Conservation (phyloP, 1,284 basidiomycete species). For the Boletellus sp. region DNA sequence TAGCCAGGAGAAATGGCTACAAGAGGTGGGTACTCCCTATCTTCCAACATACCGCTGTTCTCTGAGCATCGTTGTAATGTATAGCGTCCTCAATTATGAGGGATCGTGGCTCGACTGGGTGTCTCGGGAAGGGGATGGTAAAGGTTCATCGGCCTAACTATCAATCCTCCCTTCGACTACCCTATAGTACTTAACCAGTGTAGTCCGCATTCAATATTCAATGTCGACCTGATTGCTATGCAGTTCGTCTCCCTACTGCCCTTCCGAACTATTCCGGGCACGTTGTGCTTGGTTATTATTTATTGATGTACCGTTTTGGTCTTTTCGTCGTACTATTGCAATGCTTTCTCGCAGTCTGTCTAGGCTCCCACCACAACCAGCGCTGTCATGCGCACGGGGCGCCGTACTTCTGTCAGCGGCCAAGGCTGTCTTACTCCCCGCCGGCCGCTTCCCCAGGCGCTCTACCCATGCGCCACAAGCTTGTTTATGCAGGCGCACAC, state of each 20-base stretch:
- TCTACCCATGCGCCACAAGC: conserved; percentile 1
- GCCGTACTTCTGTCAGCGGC: conserved; percentile 3
- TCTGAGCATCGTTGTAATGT: background rate
- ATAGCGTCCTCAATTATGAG: conserved; percentile 79
- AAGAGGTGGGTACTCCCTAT: conserved; percentile 56
- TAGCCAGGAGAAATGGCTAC: conserved; percentile 83
- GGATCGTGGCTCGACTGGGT: conserved; percentile 95
- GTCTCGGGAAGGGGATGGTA: conserved; percentile 49
- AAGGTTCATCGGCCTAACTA: conserved; percentile 10
- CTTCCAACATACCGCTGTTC: background rate
- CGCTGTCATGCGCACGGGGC: conserved; percentile 2
- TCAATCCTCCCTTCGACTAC: background rate
- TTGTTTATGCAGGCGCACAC: conserved; percentile 26
- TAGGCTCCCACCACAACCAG: conserved; percentile 13
- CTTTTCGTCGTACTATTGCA: background rate
- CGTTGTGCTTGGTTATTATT: background rate
- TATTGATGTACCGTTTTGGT: background rate
- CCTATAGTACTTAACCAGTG: conserved; percentile 2
- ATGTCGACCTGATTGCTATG: too few species aligned
- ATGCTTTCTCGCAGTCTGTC: conserved; percentile 24
- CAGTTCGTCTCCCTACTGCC: too few species aligned
- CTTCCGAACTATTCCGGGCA: too few species aligned
- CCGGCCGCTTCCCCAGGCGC: background rate
- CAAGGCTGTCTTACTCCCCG: background rate
- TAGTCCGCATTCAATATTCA: background rate